These are phyloP conservation scores for Albatrellus ellisii DNA, from an alignment of 768 basidiomycete genomes.

Conservation along the genomic window DNA sequence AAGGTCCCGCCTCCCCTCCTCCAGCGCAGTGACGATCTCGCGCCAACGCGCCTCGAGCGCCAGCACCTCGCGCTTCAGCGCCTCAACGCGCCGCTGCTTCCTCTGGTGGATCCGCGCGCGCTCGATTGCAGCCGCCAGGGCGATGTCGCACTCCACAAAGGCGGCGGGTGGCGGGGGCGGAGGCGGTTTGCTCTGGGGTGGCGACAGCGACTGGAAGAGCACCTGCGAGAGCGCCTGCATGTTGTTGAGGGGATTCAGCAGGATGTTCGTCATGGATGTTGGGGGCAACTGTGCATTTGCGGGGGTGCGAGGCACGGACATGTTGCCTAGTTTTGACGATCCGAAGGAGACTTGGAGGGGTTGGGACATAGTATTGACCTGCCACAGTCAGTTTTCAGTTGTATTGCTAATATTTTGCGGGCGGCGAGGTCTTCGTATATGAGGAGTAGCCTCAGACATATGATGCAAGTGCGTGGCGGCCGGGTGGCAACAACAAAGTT, in stretches of 20 bases:
- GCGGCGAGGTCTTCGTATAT: too few species aligned
- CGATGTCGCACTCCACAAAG: slow-evolving; percentile 49
- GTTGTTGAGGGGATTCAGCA: slow-evolving; percentile 49
- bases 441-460: too few species aligned
- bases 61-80: slow-evolving; percentile 56
- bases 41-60: slow-evolving; percentile 57
- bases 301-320: too few species aligned
- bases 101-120: slow-evolving; percentile 61
- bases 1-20: slow-evolving; percentile 52
- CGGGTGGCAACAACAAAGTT: too few species aligned
- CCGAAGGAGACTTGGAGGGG: too few species aligned
- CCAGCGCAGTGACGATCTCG: slow-evolving; percentile 50
- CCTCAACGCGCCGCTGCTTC: slow-evolving; percentile 62
- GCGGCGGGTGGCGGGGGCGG: slow-evolving; percentile 43
- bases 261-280: slow-evolving; percentile 44
- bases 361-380: too few species aligned
- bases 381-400: too few species aligned
- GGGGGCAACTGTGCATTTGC: neutral
- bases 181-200: slow-evolving; percentile 46
- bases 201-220: slow-evolving; percentile 63
- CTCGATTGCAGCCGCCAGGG: slow-evolving; percentile 52
- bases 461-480: too few species aligned
- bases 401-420: too few species aligned
- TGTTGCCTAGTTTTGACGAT: too few species aligned
- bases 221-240: slow-evolving; percentile 52